Evolutionary conservation across 306 rosid species (phyloP).

Genomic region (Cyclanthera cordifolia): DNA sequence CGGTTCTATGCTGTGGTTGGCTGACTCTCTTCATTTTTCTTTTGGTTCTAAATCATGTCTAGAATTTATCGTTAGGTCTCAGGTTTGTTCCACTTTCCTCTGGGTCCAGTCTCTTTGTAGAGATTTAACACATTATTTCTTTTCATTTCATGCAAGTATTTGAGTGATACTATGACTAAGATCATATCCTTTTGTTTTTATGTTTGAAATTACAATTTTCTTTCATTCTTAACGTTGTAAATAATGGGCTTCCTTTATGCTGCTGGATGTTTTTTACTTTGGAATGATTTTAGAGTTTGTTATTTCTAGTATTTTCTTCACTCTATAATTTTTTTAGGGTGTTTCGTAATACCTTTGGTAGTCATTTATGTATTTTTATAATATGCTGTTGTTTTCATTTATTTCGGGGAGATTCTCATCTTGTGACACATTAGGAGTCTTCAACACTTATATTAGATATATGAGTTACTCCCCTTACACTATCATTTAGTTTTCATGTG

Average conservation of each 20-base stretch:
- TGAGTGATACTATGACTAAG: neutral
- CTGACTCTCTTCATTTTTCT: neutral
- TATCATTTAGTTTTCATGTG: too few species aligned
- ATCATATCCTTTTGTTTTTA: neutral
- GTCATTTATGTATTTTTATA: too few species aligned
- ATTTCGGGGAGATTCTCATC: too few species aligned
- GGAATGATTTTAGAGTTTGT: neutral
- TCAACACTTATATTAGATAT: too few species aligned
- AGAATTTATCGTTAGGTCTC: neutral
- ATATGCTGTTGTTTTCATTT: too few species aligned
- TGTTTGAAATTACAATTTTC: neutral
- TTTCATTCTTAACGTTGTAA: neutral
- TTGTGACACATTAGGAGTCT: too few species aligned
- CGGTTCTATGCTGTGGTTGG: neutral
- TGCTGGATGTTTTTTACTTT: neutral
- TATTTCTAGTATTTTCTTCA: too few species aligned
- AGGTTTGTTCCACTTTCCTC: neutral
- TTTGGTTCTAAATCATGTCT: neutral
- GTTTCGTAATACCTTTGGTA: too few species aligned
- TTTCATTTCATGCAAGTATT: conserved; percentile 1
- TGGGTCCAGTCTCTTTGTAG: neutral
- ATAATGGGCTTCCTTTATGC: neutral
- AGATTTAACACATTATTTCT: neutral
- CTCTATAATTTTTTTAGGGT: too few species aligned
- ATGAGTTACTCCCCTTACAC: too few species aligned